These are phyloP conservation scores for Takakia lepidozioides DNA, from an alignment of 225 moss, liverwort and hornwort genomes.

Conservation along the genomic window DNA sequence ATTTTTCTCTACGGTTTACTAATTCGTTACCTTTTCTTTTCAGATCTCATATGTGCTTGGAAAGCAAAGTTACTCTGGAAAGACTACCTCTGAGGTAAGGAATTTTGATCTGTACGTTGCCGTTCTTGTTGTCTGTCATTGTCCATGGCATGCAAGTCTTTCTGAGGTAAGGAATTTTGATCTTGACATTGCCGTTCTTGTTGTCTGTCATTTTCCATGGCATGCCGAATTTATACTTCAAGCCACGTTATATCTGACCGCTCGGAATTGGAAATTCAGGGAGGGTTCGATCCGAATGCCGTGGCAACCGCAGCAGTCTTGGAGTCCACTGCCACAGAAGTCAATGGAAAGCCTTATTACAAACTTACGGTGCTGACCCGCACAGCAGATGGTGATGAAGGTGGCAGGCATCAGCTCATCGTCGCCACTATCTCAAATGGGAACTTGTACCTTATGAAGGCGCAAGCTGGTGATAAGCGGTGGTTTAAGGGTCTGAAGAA, in stretches of 20 bases:
- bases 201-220: no score
- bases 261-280: slow-evolving; percentile 25
- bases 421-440: slow-evolving; percentile 67
- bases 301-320: slow-evolving; percentile 63
- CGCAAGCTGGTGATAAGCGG: slow-evolving; percentile 96
- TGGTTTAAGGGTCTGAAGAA: slow-evolving; percentile 98
- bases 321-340: slow-evolving; percentile 26
- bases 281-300: slow-evolving; percentile 57
- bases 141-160: neutral
- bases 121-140: neutral
- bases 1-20: no score
- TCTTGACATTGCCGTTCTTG: no score
- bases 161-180: no score
- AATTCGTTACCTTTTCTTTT: neutral
- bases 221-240: no score
- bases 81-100: slow-evolving; percentile 66
- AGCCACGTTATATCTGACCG: no score
- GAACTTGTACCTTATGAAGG: slow-evolving; percentile 76
- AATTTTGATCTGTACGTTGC: neutral
- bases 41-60: slow-evolving; percentile 80
- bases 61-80: slow-evolving; percentile 64
- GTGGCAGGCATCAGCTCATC: slow-evolving; percentile 90
- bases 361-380: slow-evolving; percentile 73
- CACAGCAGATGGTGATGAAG: slow-evolving; percentile 90
- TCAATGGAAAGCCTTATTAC: slow-evolving; percentile 76